Evolutionary conservation across 192 early-diverging fungal genomes (phyloP), one percentile per base, ranked within the genome.

Genomic region (Geosiphon pyriformis): DNA sequence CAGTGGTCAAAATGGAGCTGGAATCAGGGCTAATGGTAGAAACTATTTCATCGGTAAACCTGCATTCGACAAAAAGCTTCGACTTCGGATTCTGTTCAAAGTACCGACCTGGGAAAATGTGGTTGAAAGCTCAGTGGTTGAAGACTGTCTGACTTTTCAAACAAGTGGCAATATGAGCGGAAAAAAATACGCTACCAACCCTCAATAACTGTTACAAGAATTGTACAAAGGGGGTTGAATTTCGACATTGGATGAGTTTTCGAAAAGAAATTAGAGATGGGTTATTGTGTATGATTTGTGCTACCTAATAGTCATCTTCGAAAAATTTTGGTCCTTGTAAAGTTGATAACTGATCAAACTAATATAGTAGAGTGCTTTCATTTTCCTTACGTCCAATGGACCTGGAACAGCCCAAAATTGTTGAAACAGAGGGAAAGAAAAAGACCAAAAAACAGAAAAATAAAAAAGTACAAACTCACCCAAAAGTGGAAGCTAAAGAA

Each of bases 1-100:
- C 76, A 1, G 76, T 78, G 48, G 66, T 68, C 47, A 78, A 69
- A 50, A 72, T 67, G 11, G 71, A 73, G 52, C 71, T 73, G 20
- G 74, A 78, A 20, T 71, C 71, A 26, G 74, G 73, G 33, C 70
- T 74, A 12, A 74, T 78, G 29, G 73, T 74, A 53, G 74, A 73
- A 52, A 74, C 68, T 29, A 71, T 74, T 32, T 78, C 76, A 42
- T 78, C 76, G n/a, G 72, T 78, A 67, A 78, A 78, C 50, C 74
- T 69, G 53, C 76, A 78, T 57, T 78, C 73, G 4, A 78, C 69
- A 33, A 72, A 35, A 18, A 78, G 57, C 29, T 78, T 73, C 18
- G 61, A 49, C 30, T 74, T 72, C 7, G 73, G 76, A n/a, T 74
- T 72, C 20, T 72, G 63, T n/a, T 64, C 46, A 42, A 78, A 78